Percentiles rank a stretch among this genome's conserved stretches.
Evolutionary conservation across 225 moss, liverwort and hornwort genomes (phyloP).

Genomic region (Physcomitrellopsis africana): DNA sequence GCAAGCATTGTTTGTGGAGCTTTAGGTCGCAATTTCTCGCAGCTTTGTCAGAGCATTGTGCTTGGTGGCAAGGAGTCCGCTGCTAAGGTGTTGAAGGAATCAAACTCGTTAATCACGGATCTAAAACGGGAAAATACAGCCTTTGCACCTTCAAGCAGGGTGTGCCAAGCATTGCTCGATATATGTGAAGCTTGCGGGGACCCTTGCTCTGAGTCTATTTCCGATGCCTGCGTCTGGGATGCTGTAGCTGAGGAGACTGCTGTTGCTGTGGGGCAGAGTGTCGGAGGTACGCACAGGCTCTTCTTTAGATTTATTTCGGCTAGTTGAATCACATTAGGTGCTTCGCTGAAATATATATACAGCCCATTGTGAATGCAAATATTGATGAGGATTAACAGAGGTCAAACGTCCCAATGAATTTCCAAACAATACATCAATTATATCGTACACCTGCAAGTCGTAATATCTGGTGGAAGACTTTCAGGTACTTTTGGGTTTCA

Average conservation of each 20-base stretch:
- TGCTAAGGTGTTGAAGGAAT: slow-evolving; percentile 38
- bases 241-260: slow-evolving; percentile 68
- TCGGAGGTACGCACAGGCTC: slow-evolving; percentile 33
- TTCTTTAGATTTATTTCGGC: not conserved
- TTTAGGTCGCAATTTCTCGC: slow-evolving; percentile 56
- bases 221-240: slow-evolving; percentile 48
- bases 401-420: not conserved
- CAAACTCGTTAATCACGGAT: slow-evolving; percentile 19
- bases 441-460: not conserved
- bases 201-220: slow-evolving; percentile 22
- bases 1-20: slow-evolving; percentile 61
- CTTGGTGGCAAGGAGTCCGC: slow-evolving; percentile 34
- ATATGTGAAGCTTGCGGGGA: slow-evolving; percentile 54
- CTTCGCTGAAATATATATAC: not conserved
- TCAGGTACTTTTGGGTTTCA: slow-evolving; percentile 10
- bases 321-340: not conserved
- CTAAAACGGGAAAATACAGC: slow-evolving; percentile 1
- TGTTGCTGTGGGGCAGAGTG: slow-evolving; percentile 44
- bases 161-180: slow-evolving; percentile 59
- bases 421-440: not conserved
- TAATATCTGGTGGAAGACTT: slow-evolving; percentile 5
- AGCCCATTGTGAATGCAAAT: not conserved
- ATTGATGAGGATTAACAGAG: not conserved
- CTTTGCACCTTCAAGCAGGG: slow-evolving; percentile 57
- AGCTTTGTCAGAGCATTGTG: slow-evolving; percentile 44